These are phyloP conservation scores for Wickerhamomyces rabaulensis DNA, from an alignment of 805 yeast genomes.

Conservation along the genomic window DNA sequence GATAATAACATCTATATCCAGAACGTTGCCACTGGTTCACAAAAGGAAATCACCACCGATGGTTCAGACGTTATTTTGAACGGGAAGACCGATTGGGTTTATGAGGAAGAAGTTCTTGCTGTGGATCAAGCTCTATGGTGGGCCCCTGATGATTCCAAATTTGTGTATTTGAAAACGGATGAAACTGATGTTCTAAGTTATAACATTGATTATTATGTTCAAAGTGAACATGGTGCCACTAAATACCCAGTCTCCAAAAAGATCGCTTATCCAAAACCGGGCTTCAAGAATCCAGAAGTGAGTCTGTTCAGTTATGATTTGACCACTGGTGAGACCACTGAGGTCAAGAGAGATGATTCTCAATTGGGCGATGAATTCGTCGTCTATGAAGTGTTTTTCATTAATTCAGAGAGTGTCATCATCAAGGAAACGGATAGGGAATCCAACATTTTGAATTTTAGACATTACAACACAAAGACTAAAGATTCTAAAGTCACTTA, in stretches of 20 bases:
- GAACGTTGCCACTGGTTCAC: slow-evolving; percentile 25
- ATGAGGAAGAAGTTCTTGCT: slow-evolving; percentile 83
- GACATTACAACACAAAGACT: slow-evolving; percentile 33
- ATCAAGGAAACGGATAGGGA: slow-evolving; percentile 60
- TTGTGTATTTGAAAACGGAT: slow-evolving; percentile 61
- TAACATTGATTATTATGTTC: slow-evolving; percentile 69
- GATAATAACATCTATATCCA: slow-evolving; percentile 62
- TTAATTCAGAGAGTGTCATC: slow-evolving; percentile 44
- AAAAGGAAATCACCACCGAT: slow-evolving; percentile 50
- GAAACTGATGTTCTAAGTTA: slow-evolving; percentile 69
- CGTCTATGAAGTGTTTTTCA: slow-evolving; percentile 66
- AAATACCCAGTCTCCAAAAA: slow-evolving; percentile 55
- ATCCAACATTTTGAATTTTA: slow-evolving; percentile 55
- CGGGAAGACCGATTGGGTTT: slow-evolving; percentile 92
- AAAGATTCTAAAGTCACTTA: slow-evolving; percentile 37
- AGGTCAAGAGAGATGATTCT: slow-evolving; percentile 21
- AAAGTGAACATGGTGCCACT: slow-evolving; percentile 34
- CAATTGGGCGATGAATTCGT: slow-evolving; percentile 40
- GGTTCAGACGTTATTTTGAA: slow-evolving; percentile 67
- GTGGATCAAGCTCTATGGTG: slow-evolving; percentile 77
- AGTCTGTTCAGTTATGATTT: slow-evolving; percentile 43
- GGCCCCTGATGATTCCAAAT: slow-evolving; percentile 66
- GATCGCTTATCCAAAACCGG: slow-evolving; percentile 81
- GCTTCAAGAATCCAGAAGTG: slow-evolving; percentile 67
- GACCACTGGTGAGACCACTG: slow-evolving; percentile 25